Conservation (phyloP, 2,329 filamentous ascomycete genomes). For the Fusarium sp. region DNA sequence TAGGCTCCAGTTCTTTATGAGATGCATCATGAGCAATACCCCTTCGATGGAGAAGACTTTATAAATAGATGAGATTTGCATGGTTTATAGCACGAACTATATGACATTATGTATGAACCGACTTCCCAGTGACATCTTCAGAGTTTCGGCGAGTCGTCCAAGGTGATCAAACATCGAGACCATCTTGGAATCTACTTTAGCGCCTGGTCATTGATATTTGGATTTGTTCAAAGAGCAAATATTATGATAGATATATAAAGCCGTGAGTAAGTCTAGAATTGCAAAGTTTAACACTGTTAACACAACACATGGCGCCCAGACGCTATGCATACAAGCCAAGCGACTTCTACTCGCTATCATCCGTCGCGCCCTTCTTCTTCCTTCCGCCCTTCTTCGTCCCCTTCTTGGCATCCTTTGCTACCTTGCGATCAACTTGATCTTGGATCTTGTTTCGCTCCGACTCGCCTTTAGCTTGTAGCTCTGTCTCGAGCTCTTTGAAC, state of each 20-base stretch:
- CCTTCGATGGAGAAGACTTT: constrained; percentile 19
- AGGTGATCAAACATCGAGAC: not conserved
- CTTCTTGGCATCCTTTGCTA: constrained; percentile 65
- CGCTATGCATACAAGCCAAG: not conserved
- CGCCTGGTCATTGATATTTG: not conserved
- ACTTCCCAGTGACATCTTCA: not conserved
- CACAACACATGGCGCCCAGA: not conserved
- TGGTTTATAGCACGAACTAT: not conserved
- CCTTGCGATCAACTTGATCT: constrained; percentile 82
- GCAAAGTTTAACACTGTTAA: not conserved
- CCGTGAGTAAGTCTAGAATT: not conserved
- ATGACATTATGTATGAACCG: not conserved
- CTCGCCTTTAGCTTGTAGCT: constrained; percentile 74
- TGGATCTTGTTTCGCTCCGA: constrained; percentile 79
- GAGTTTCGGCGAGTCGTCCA: not conserved
- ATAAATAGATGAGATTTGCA: not conserved
- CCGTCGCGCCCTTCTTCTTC: constrained; percentile 51
- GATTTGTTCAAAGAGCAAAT: not conserved
- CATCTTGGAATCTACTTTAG: not conserved
- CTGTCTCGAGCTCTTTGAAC: constrained; percentile 73
- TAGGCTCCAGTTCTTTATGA: constrained; percentile 9
- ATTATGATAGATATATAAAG: not conserved
- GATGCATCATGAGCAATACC: constrained; percentile 34
- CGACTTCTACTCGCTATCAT: constrained; percentile 48
- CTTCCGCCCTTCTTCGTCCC: constrained; percentile 46